Conservation (phyloP, 2,329 filamentous ascomycete species). For the Diaporthe ilicicola region DNA sequence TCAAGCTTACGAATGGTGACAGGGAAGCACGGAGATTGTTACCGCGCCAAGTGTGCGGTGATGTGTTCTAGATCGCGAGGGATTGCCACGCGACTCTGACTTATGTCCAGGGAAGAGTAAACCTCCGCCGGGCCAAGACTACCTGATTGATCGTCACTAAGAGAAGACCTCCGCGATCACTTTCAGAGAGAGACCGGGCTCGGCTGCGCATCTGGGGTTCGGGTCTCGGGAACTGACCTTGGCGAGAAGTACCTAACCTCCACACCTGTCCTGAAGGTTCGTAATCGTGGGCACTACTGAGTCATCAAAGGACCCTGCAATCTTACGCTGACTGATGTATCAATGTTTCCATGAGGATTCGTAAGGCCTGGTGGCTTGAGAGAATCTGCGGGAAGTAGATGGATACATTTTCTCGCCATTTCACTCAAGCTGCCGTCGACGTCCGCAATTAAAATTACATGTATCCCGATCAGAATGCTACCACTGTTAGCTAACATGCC, state of each 20-base stretch:
- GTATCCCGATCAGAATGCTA: no score
- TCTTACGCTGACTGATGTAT: not conserved
- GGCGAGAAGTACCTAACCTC: not conserved
- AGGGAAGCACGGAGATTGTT: not conserved
- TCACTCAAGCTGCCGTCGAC: no score
- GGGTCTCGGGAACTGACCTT: not conserved
- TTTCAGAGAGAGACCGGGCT: no score
- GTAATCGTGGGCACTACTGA: slow-evolving; percentile 5
- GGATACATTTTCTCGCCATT: no score
- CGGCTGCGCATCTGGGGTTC: not conserved
- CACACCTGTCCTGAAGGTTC: not conserved
- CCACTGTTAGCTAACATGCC: no score
- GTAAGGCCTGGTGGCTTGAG: not conserved
- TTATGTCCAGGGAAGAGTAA: not conserved
- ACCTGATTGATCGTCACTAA: not conserved
- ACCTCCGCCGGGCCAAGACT: not conserved
- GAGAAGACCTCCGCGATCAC: no score
- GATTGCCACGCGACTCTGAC: not conserved
- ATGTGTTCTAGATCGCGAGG: not conserved
- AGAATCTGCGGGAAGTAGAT: no score
- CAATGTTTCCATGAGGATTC: not conserved
- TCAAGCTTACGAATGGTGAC: not conserved
- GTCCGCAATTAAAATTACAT: no score
- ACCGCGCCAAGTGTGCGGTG: not conserved
- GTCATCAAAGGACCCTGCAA: slow-evolving; percentile 3